Evolutionary conservation across 495 filamentous ascomycete species (phyloP), one percentile per base, ranked within the genome.

Genomic region (Neurospora sp.): DNA sequence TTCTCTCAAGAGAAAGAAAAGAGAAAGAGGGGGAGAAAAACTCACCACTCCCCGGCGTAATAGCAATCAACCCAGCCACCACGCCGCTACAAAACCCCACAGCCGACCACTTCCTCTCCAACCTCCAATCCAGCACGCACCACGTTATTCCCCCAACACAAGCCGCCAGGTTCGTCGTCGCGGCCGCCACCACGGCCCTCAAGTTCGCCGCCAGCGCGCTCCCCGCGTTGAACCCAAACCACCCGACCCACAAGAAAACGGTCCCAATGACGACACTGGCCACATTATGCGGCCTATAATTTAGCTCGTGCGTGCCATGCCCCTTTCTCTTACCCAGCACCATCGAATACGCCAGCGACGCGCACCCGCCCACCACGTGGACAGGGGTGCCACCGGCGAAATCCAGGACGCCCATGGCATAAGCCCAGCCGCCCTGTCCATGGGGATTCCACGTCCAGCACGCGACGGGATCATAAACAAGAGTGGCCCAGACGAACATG

Each of bases 161-260:
- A 35, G 91, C 92, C 5, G 90, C 87, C 14, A 94, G 83, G 75
- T 93, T 91, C 42, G 89, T 92, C 27, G 90, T 86, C 8, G 90
- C 83, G 8, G 86, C 87, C 59, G 90, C 90, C 89, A 93, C 90
- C 75, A 92, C 86, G 68, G 95, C 89, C 77, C 95, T 90, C 83
- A 98, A 82, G 81, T 96, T 97, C 70, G 94, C 94, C 39, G 89
- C 85, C 71, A 97, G 85, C 12, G 94, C 95, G 20, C 91, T 93
- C 72, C 95, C 95, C 59, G 92, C 94, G 77, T 98, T 98, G 88
- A 98, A 98, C 45, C 95, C 95, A 77, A 97, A 97, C 95, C 95
- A 98, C 20, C 95, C 95, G 42, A 97, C 93, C 95, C 95, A 98
- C 45, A 98, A 89, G 84, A 98, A 97, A 69, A 98, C 93, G 10